Evolutionary conservation across 129 eudicot genomes (phyloP), one percentile per base, ranked within the genome.

Genomic region (Rutidosis leptorrhynchoides): DNA sequence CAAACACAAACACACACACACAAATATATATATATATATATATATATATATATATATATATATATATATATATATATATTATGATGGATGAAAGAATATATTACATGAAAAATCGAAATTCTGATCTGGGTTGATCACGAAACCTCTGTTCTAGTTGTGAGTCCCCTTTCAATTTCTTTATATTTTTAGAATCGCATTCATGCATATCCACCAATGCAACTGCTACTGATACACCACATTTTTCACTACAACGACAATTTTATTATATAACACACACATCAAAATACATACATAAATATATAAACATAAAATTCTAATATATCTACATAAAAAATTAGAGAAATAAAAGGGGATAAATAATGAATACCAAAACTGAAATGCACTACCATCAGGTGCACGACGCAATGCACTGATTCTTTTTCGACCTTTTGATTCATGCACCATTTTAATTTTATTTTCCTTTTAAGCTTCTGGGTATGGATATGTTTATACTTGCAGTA

Each of bases 301-400:
- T n/a, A n/a, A n/a, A n/a, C n/a, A n/a, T n/a, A n/a, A n/a, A n/a
- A n/a, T n/a, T n/a, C n/a, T n/a, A n/a, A n/a, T n/a, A n/a, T n/a
- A n/a, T n/a, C n/a, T n/a, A n/a, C n/a, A 6, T 29, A 33, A 11
- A 25, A 63, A 66, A 64, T 30, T 6, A 21, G n/a, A n/a, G n/a
- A 21, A 21, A 55, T 55, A 8, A 23, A 23, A 48, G 60, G 67
- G 24, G 4, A 35, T 35, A 4, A 37, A 37, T 37, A 37, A 35
- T 16, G 55, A 35, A 57, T 61, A 83, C 87, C 92, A 85, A 24
- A 32, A 74, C 70, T 77, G 77, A 72, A 82, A 85, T 68, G 87
- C 87, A 53, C 87, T 82, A 37, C 87, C 92, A 60, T 82, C 83
- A 48, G 87, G 84, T 63, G 79, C 87, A 69, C 92, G 92, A 56